Percentiles rank a stretch among this genome's conserved stretches.
Evolutionary conservation across 306 rosid species (phyloP).

Genomic region (Coriaria nepalensis): DNA sequence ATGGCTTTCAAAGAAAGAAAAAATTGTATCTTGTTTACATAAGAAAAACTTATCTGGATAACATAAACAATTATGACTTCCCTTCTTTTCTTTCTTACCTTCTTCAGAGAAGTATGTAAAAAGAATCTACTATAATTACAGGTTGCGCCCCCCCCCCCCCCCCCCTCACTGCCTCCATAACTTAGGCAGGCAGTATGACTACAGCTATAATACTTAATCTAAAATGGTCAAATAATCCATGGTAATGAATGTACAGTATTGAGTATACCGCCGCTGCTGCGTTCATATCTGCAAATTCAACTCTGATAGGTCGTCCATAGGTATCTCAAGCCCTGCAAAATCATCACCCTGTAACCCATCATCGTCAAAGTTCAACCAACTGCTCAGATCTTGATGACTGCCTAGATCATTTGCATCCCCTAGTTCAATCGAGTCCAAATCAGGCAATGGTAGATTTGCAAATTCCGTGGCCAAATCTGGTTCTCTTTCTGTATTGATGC

Average conservation of each 20-base stretch:
- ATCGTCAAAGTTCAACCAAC: constrained; percentile 59
- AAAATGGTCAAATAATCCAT: constrained; percentile 23
- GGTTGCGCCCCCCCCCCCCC: constrained; percentile 28
- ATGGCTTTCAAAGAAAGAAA: not conserved
- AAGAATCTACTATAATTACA: constrained; percentile 66
- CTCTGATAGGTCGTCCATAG: constrained; percentile 81
- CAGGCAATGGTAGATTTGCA: constrained; percentile 33
- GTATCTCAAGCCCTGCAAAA: constrained; percentile 54
- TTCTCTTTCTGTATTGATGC: constrained; percentile 22
- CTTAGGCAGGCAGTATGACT: constrained; percentile 41
- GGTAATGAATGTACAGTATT: constrained; percentile 30
- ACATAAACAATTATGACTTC: constrained; percentile 9
- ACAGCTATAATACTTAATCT: constrained; percentile 21
- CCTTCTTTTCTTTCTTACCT: not conserved
- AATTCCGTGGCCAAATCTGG: constrained; percentile 24
- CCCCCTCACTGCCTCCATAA: constrained; percentile 33
- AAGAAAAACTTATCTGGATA: constrained; percentile 3
- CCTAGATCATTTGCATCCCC: constrained; percentile 44
- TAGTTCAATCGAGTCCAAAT: constrained; percentile 50
- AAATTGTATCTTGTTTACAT: constrained; percentile 4
- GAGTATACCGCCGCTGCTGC: constrained; percentile 13
- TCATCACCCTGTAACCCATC: constrained; percentile 51
- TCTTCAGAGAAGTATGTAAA: constrained; percentile 28
- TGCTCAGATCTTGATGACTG: constrained; percentile 49
- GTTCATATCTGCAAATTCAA: constrained; percentile 42